phyloP scores from a whole-genome alignment of 148 eudicot species.

The Suaeda aralocaspica region DNA sequence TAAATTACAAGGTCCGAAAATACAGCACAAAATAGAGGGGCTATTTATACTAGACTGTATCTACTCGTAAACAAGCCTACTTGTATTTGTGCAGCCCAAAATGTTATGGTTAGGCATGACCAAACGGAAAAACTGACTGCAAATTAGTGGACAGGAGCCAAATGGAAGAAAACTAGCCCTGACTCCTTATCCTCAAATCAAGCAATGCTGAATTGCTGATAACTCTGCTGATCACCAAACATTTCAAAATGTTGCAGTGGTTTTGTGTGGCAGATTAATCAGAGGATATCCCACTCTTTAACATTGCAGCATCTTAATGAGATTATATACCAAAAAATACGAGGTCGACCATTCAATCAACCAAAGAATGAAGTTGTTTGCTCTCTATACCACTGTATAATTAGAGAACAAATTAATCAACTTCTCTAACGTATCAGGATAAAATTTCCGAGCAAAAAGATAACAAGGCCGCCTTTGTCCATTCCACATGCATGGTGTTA shows the following conservation, averaged over 20 bases:
- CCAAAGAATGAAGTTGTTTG: constrained; percentile 32
- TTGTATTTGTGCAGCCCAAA: constrained; percentile 16
- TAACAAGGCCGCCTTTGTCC: constrained; percentile 45
- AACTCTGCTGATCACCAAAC: not conserved
- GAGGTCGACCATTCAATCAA: constrained; percentile 22
- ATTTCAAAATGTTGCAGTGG: not conserved
- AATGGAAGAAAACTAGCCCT: constrained; percentile 11
- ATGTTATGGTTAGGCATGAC: not conserved
- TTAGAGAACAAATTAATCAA: constrained; percentile 38
- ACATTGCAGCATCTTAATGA: constrained; percentile 15
- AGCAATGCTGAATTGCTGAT: constrained; percentile 17
- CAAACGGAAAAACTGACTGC: constrained; percentile 7
- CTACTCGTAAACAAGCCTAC: constrained; percentile 1
- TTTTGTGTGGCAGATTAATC: constrained; percentile 6
- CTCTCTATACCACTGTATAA: constrained; percentile 35
- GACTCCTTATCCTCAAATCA: constrained; percentile 6
- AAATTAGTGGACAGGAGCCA: constrained; percentile 17
- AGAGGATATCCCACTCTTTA: not conserved
- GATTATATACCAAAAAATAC: constrained; percentile 26
- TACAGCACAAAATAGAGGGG: not conserved
- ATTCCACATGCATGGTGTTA: constrained; percentile 41
- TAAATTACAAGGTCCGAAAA: constrained; percentile 5
- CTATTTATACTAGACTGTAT: not conserved
- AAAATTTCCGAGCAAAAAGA: constrained; percentile 43
- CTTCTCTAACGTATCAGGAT: constrained; percentile 34